Evolutionary conservation across 345 rosid species (phyloP).

Genomic region (Anastatica hierochuntica): DNA sequence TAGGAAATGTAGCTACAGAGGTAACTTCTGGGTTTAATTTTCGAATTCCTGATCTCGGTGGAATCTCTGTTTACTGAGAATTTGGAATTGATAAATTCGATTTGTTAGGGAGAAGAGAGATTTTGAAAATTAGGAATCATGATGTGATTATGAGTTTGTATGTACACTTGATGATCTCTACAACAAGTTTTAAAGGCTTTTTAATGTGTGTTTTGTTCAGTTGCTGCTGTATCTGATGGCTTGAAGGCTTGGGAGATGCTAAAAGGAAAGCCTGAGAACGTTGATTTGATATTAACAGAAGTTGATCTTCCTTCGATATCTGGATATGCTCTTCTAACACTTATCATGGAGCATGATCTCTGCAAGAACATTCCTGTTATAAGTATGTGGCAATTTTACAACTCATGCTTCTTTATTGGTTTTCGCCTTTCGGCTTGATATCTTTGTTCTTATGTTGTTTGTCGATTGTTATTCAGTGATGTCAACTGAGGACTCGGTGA

Average conservation of each 20-base stretch:
- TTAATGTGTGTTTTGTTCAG: conserved; percentile 31
- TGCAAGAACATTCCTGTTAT: conserved; percentile 94
- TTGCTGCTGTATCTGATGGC: conserved; percentile 77
- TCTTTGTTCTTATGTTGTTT: not conserved
- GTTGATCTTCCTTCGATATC: conserved; percentile 84
- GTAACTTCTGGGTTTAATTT: conserved; percentile 29
- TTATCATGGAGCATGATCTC: conserved; percentile 78
- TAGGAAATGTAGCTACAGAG: conserved; percentile 75
- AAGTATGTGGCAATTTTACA: conserved; percentile 37
- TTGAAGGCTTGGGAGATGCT: conserved; percentile 93
- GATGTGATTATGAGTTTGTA: no score
- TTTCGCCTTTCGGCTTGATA: not conserved
- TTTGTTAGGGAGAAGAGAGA: no score
- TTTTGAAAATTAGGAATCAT: no score
- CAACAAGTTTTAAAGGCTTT: not conserved
- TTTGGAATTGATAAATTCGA: no score
- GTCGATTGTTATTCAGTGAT: conserved; percentile 55
- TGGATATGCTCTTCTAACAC: conserved; percentile 75
- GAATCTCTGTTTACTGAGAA: no score
- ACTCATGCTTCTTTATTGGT: not conserved
- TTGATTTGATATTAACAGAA: conserved; percentile 84
- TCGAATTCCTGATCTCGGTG: not conserved
- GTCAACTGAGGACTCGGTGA: conserved; percentile 76
- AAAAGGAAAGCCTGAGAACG: conserved; percentile 45
- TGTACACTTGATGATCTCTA: not conserved